phyloP scores from a whole-genome alignment of 371 early-diverging fungal genomes.

The Quaeritorhiza haematococci region DNA sequence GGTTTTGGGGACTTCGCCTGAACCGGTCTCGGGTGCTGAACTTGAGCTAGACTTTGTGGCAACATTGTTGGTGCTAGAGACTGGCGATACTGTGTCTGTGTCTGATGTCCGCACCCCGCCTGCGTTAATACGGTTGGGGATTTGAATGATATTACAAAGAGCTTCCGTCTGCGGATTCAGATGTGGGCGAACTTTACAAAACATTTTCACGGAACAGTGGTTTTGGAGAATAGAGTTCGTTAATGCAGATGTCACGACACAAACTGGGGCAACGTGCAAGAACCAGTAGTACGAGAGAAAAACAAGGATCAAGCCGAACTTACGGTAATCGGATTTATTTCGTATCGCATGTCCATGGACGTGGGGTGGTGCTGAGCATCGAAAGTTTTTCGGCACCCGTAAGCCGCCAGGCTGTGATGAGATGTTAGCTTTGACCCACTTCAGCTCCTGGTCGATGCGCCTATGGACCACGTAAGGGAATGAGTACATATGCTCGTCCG shows the following conservation, averaged over 20 bases:
- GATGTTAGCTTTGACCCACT: constrained; percentile 42
- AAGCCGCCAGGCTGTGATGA: constrained; percentile 30
- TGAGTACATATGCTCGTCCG: no score
- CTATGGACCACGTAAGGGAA: no score
- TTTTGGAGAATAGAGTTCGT: not conserved
- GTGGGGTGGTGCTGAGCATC: constrained; percentile 43
- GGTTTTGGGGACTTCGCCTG: no score
- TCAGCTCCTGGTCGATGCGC: constrained; percentile 29
- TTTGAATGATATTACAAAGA: constrained; percentile 56
- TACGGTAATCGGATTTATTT: constrained; percentile 27
- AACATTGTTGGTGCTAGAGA: no score
- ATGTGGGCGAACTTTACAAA: constrained; percentile 7
- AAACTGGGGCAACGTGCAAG: no score
- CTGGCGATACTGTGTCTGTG: no score
- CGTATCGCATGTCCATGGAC: constrained; percentile 7
- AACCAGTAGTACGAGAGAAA: no score
- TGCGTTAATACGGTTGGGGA: constrained; percentile 53
- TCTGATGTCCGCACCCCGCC: constrained; percentile 19
- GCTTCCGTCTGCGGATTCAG: constrained; percentile 64
- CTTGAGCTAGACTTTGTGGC: no score
- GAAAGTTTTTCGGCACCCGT: constrained; percentile 62
- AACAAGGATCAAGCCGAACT: constrained; percentile 5
- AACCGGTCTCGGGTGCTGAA: no score
- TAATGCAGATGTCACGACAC: no score
- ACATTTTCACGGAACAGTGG: not conserved